Base-by-base conservation (phyloP, 1,139 yeast genomes). In the Scheffersomyces lignicola region DNA sequence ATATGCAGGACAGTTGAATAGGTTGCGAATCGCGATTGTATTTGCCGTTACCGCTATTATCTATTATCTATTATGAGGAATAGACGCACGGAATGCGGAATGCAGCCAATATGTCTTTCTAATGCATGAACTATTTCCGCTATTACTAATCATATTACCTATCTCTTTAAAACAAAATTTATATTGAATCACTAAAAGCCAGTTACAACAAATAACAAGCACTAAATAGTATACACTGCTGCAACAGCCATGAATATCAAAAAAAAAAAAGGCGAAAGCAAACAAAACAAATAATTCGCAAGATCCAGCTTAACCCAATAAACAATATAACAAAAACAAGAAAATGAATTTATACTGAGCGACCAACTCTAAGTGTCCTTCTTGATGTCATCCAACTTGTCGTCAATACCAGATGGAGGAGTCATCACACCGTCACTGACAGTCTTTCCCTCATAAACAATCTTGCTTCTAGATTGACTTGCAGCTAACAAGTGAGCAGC, bases 401-500 rank as follows among this genome's bases (percentile, higher is more conserved):
- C 62, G 32, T 62, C 69, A 12, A 60, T 56, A 29, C 40, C 32
- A 16, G 37, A 39, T 5, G 63, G 62, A 7, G 28, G 28, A 7
- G 62, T 52, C 9, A 38, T 33, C 27, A 42, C 40, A 2, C 60
- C 62, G 33, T 52, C 54, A 28, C 42, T 43, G 11, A 53, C 45
- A 7, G 51, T 43, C 42, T 51, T 49, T 4, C 69, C 73, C 32
- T 65, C 68, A 28, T 61, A 52, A 17, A 62, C 51, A 30, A 45
- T 43, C n/a, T 42, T 38, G 14, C 39, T 33, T 27, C 29, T 23
- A 11, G 52, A 36, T 23, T 48, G 48, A 24, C 49, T 47, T 18
- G 42, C 41, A 14, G 51, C 48, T 27, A 58, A 51, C 33, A 65
- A 55, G 41, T 64, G 70, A 5, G 70, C 69, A 20, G 56, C 55